Base-by-base conservation (phyloP, 2,329 filamentous ascomycete genomes). In the Bipolaris sorokiniana region DNA sequence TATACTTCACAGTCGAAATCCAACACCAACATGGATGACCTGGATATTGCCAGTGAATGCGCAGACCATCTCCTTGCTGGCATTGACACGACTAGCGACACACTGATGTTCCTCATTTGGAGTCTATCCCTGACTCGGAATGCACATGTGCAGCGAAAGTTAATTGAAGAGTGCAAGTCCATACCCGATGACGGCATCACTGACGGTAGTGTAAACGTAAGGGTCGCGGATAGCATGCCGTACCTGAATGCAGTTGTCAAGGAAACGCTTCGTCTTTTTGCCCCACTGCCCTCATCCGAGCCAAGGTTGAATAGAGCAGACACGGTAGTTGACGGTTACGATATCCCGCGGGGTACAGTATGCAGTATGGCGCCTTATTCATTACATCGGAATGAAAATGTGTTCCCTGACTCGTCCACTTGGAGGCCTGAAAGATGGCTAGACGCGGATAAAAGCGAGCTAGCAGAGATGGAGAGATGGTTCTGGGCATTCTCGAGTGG, bases 31-130 rank as follows among this genome's bases (percentile, higher is more conserved):
- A 63, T 82, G 3, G 70, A 75, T 9, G 78, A 79, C 31, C 62
- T 82, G 6, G 80, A 83, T 18, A 80, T 83, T 37, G 83, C 83
- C 0, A 82, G 82, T 0, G 83, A 85, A 66, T 79, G 76, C 11
- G 82, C 82, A 0, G 83, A 85, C 51, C 83, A 85, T 56, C 75
- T 85, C 11, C 72, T 82, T 0, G 83, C 82, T 0, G 83, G 51
- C 3, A 82, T 84, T 9, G 81, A 84, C 54, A 85, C 83, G 0
- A 84, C 82, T 0, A 80, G 80, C 22, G 81, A 85, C 48, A 81
- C 81, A 0, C 57, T 83, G 1, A 83, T 83, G 77, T 64, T 61
- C 26, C 28, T 64, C 2, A 41, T 59, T 5, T 64, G 61, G 56
- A 52, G 44, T 26, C 34, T 61, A 7, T 61, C 58, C 3, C 53